Percentiles rank a stretch among this genome's conserved stretches.
phyloP scores from a whole-genome alignment of 805 yeast genomes.

The Cyberlindnera euphorbiiphila region DNA sequence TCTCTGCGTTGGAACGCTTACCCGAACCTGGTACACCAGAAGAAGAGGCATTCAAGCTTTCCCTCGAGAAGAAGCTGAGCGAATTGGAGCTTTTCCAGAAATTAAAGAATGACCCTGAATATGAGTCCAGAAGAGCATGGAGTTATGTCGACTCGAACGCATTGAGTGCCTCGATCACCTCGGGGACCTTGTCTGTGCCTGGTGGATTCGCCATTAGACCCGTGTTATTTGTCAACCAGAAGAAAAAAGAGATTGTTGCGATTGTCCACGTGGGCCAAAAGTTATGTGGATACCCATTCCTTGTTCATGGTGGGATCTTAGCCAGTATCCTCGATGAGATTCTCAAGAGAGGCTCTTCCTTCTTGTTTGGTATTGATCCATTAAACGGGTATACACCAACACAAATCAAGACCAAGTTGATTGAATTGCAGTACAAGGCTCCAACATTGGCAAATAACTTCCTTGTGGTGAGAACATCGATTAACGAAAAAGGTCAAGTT shows the following conservation, averaged over 20 bases:
- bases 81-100: slow-evolving; percentile 48
- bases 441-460: slow-evolving; percentile 83
- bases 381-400: slow-evolving; percentile 37
- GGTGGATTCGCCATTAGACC: slow-evolving; percentile 82
- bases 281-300: slow-evolving; percentile 81
- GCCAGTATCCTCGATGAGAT: slow-evolving; percentile 80
- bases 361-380: slow-evolving; percentile 32
- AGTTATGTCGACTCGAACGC: slow-evolving; percentile 42
- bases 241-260: slow-evolving; percentile 56
- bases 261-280: slow-evolving; percentile 74
- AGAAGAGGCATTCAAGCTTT: slow-evolving; percentile 27
- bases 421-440: slow-evolving; percentile 51
- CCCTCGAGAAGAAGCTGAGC: slow-evolving; percentile 45
- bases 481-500: slow-evolving; percentile 35
- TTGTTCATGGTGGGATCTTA: slow-evolving; percentile 85
- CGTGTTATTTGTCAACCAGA: slow-evolving; percentile 54
- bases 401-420: slow-evolving; percentile 41
- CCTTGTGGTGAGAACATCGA: slow-evolving; percentile 56
- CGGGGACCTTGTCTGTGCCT: slow-evolving; percentile 59
- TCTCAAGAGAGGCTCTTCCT: slow-evolving; percentile 49
- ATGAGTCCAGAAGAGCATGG: slow-evolving; percentile 39
- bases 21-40: slow-evolving; percentile 28
- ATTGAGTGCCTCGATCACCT: slow-evolving; percentile 32
- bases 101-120: slow-evolving; percentile 37
- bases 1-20: slow-evolving; percentile 21